A percentile compares a stretch with the other conserved stretches of the same genome.
phyloP scores from a whole-genome alignment of 441 rosid species.

The Dalechampia spathulata region DNA sequence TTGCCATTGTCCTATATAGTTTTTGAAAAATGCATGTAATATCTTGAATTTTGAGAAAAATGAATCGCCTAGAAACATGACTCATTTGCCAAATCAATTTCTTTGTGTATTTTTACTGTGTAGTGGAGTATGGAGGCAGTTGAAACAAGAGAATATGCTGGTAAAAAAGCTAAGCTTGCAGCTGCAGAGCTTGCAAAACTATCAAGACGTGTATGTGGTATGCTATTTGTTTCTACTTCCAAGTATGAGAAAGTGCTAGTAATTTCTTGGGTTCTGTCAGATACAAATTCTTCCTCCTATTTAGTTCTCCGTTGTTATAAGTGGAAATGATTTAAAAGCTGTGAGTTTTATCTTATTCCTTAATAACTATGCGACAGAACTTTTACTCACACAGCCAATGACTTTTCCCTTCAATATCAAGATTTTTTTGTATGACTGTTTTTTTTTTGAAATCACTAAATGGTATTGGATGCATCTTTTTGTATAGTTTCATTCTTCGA shows the following conservation, averaged over 20 bases:
- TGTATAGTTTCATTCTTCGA: background rate
- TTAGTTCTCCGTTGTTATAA: too few relatives aligned
- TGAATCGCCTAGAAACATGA: too few relatives aligned
- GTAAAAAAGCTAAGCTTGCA: conserved; percentile 86
- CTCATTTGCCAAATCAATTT: too few relatives aligned
- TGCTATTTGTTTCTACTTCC: conserved; percentile 20
- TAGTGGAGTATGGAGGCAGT: conserved; percentile 82
- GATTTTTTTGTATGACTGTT: too few relatives aligned
- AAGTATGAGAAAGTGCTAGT: background rate
- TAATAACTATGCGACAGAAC: background rate
- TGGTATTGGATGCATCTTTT: background rate
- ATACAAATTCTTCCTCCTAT: background rate
- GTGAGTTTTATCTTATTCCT: background rate
- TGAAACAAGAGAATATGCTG: conserved; percentile 79
- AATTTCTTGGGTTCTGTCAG: background rate
- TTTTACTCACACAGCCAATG: background rate
- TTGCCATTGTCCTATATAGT: too few relatives aligned
- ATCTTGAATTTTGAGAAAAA: too few relatives aligned
- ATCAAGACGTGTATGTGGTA: conserved; percentile 69
- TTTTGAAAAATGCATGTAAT: too few relatives aligned
- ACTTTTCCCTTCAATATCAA: background rate
- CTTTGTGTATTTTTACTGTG: conserved; percentile 20
- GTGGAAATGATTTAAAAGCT: too few relatives aligned
- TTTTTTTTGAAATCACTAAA: background rate
- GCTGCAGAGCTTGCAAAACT: conserved; percentile 86